Evolutionary conservation across 164 flowering plant species (phyloP).

Genomic region (Stephania yunnanensis): DNA sequence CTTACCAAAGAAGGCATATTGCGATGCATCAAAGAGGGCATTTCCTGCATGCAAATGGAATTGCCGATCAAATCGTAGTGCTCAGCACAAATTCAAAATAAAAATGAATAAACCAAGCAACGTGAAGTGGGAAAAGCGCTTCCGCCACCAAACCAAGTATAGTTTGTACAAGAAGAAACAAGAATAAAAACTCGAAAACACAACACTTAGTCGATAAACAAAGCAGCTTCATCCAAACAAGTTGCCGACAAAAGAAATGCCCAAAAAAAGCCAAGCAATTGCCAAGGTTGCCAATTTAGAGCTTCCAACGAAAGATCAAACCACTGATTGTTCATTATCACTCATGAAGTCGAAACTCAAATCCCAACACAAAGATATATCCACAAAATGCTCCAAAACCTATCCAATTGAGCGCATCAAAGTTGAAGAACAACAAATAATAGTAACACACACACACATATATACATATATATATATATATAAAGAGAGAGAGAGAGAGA

Average conservation of each 20-base stretch:
- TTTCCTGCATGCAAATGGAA: constrained; percentile 8
- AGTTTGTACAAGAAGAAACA: neutral
- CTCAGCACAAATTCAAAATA: neutral
- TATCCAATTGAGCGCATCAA: neutral
- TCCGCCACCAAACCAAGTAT: neutral
- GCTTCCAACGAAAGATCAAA: neutral
- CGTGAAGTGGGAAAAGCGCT: neutral
- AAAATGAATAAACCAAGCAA: neutral
- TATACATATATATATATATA: neutral
- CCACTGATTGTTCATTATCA: neutral
- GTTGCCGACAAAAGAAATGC: neutral
- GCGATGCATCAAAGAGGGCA: constrained; percentile 35
- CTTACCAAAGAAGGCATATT: constrained; percentile 61
- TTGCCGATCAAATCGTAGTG: neutral
- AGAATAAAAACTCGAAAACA: neutral
- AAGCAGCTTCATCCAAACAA: neutral
- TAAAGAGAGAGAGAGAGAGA: too few species aligned
- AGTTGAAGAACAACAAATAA: neutral
- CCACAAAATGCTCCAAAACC: neutral
- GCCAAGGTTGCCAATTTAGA: neutral
- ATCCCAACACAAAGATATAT: neutral
- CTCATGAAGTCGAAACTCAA: neutral
- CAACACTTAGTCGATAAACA: neutral
- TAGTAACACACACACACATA: neutral
- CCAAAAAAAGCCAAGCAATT: neutral